phyloP scores from a whole-genome alignment of 495 filamentous ascomycete genomes.

The Annulohypoxylon moriforme region DNA sequence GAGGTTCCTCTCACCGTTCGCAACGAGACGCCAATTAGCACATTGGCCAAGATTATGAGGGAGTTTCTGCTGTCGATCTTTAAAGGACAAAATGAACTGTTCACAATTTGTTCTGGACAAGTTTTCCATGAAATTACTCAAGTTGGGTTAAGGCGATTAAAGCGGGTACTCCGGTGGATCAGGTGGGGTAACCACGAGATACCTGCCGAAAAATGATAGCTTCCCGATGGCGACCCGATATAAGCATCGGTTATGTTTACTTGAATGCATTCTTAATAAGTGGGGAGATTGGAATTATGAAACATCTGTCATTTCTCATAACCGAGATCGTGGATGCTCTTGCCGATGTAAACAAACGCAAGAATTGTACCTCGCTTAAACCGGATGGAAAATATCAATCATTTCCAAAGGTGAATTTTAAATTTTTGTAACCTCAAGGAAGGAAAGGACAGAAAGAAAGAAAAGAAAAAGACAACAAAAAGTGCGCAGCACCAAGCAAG shows the following conservation, averaged over 20 bases:
- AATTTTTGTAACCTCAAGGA: not conserved
- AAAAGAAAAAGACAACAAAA: too few relatives aligned
- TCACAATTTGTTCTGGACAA: not conserved
- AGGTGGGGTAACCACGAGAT: not conserved
- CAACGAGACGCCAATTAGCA: not conserved
- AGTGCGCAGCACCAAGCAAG: too few relatives aligned
- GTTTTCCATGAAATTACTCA: not conserved
- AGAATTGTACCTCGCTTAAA: not conserved
- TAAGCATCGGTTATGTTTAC: not conserved
- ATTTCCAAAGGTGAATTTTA: not conserved
- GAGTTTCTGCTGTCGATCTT: not conserved
- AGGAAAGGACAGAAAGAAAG: too few relatives aligned
- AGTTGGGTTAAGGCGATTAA: not conserved
- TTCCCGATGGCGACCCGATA: constrained; percentile 2
- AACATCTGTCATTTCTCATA: not conserved
- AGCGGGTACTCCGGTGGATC: not conserved
- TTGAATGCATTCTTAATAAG: not conserved
- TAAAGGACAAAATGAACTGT: not conserved
- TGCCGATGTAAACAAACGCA: not conserved
- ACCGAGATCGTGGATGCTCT: not conserved
- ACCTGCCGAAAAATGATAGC: not conserved
- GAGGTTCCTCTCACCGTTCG: not conserved
- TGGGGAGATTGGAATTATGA: not conserved
- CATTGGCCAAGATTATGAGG: not conserved
- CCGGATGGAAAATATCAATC: not conserved